Conservation (phyloP, 1,139 yeast species). For the Yamadazyma oceani region DNA sequence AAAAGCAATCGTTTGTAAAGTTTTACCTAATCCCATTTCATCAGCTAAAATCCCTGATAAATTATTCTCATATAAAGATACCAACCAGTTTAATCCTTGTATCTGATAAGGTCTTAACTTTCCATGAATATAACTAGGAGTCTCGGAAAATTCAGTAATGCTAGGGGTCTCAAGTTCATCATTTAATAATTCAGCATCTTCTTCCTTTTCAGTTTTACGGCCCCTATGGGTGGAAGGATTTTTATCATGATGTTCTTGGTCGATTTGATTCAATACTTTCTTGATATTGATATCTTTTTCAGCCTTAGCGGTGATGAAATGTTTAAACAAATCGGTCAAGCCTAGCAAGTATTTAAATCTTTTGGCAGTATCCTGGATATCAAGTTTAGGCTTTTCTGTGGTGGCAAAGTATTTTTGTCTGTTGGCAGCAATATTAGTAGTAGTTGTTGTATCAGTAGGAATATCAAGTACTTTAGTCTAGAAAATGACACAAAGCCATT, state of each 20-base stretch:
- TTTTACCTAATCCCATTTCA: conserved; percentile 98
- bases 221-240: conserved; percentile 29
- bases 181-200: conserved; percentile 63
- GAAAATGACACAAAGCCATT: background rate
- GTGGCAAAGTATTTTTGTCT: conserved; percentile 43
- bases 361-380: conserved; percentile 55
- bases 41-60: conserved; percentile 93
- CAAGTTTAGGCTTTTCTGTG: conserved; percentile 47
- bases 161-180: conserved; percentile 48
- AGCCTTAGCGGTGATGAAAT: conserved; percentile 67
- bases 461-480: conserved; percentile 4
- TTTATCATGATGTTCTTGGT: conserved; percentile 16
- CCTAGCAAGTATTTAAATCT: conserved; percentile 68
- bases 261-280: conserved; percentile 43
- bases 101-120: conserved; percentile 77
- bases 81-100: conserved; percentile 92
- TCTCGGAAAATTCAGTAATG: conserved; percentile 59
- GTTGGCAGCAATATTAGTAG: conserved; percentile 20
- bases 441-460: background rate
- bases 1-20: conserved; percentile 88
- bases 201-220: conserved; percentile 68
- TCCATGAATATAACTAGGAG: conserved; percentile 67
- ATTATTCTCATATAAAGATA: conserved; percentile 77
- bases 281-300: conserved; percentile 60
- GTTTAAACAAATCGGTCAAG: conserved; percentile 65